These are phyloP conservation scores for Rhytidhysteron rufulum DNA, from an alignment of 2,329 filamentous ascomycete species.

Conservation along the genomic window DNA sequence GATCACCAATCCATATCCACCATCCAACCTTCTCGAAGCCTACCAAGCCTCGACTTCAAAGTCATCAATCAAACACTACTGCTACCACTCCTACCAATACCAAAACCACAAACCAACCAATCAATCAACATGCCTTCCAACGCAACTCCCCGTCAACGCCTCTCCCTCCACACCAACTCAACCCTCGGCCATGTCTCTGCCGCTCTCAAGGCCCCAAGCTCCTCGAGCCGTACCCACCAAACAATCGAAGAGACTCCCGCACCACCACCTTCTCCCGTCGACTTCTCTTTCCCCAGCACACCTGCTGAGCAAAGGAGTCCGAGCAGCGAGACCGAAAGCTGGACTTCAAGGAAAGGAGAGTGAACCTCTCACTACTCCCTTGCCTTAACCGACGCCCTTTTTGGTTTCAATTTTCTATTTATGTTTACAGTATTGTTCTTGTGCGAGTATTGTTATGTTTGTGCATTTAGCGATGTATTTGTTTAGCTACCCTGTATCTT, in stretches of 20 bases:
- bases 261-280: constrained; percentile 39
- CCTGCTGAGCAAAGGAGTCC: constrained; percentile 16
- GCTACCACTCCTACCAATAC: background rate
- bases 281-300: constrained; percentile 36
- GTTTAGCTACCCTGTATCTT: no score
- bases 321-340: background rate
- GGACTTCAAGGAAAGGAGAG: background rate
- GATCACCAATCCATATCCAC: background rate
- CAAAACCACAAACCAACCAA: constrained; percentile 4
- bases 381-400: no score
- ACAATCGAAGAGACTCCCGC: constrained; percentile 36
- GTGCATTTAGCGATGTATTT: background rate
- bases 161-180: constrained; percentile 39
- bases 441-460: no score
- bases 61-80: background rate
- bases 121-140: constrained; percentile 24
- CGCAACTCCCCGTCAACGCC: constrained; percentile 36
- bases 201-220: constrained; percentile 37
- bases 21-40: background rate
- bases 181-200: constrained; percentile 39
- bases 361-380: no score
- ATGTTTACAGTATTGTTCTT: no score
- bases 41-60: background rate
- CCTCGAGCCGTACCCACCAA: constrained; percentile 20
- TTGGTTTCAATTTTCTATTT: no score